Evolutionary conservation across 768 basidiomycete species (phyloP).

Genomic region (Hericium rajendrae): DNA sequence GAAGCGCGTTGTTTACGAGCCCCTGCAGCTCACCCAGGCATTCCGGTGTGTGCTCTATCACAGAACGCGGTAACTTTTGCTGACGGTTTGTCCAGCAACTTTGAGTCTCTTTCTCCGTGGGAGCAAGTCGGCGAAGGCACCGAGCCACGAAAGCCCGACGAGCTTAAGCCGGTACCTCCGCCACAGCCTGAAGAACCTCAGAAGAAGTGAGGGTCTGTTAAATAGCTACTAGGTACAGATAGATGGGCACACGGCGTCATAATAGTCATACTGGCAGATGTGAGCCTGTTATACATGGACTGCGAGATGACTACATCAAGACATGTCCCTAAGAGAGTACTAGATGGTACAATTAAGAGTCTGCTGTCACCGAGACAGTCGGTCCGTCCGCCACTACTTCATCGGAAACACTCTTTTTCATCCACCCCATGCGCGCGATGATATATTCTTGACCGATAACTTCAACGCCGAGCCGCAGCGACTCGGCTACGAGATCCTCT

Average conservation of each 20-base stretch:
- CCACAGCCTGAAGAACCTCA: constrained; percentile 62
- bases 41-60: constrained; percentile 59
- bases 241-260: neutral
- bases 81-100: constrained; percentile 53
- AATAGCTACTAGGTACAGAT: constrained; percentile 2
- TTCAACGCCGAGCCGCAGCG: constrained; percentile 75
- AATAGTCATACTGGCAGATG: neutral
- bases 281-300: neutral
- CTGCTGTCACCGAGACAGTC: constrained; percentile 6
- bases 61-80: neutral
- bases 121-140: constrained; percentile 79
- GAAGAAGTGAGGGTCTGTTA: constrained; percentile 53
- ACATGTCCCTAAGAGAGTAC: neutral
- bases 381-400: constrained; percentile 12
- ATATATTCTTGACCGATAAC: constrained; percentile 90
- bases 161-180: constrained; percentile 68
- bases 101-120: constrained; percentile 90
- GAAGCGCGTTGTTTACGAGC: constrained; percentile 96
- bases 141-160: constrained; percentile 48
- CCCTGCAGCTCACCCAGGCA: constrained; percentile 93
- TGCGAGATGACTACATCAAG: neutral
- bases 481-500: constrained; percentile 88
- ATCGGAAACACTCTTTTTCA: constrained; percentile 20
- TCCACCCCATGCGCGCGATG: constrained; percentile 80
- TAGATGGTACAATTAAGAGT: neutral